These are phyloP conservation scores for Diaporthe ilicicola DNA, from an alignment of 2,329 filamentous ascomycete genomes.

Conservation along the genomic window DNA sequence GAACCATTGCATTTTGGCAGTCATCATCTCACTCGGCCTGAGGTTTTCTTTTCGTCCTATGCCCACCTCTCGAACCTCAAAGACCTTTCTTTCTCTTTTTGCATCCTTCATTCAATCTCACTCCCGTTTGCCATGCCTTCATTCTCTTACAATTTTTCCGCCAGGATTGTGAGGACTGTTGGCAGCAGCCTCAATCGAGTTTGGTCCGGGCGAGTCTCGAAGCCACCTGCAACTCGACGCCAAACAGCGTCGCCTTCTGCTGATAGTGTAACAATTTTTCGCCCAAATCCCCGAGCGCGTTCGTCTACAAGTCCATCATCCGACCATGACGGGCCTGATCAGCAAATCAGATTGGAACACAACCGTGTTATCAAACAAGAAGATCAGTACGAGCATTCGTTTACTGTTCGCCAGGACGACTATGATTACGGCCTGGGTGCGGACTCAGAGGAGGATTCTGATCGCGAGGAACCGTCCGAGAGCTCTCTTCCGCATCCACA, in stretches of 20 bases:
- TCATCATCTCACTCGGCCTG: neutral
- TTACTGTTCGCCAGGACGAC: neutral
- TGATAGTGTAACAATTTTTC: neutral
- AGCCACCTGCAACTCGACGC: neutral
- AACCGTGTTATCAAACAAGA: conserved; percentile 27
- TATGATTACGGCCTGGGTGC: neutral
- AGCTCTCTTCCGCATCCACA: neutral
- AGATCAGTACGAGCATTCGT: neutral
- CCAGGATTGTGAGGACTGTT: conserved; percentile 4
- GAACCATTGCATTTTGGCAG: neutral
- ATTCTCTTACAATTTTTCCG: conserved; percentile 22
- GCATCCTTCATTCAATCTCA: neutral
- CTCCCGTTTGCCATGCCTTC: conserved; percentile 15
- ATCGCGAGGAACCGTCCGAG: neutral
- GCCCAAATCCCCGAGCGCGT: neutral
- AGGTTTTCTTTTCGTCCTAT: conserved; percentile 4
- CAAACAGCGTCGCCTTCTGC: neutral
- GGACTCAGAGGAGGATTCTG: neutral
- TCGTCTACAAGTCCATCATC: neutral
- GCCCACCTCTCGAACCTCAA: neutral
- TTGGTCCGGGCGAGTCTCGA: conserved; percentile 25
- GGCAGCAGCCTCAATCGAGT: conserved; percentile 3
- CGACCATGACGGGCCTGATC: neutral
- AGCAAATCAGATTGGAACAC: neutral
- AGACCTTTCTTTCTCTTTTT: conserved; percentile 9